These are phyloP conservation scores for Dryadomyces quercus-mongolicae DNA, from an alignment of 2,329 filamentous ascomycete species.

Conservation along the genomic window DNA sequence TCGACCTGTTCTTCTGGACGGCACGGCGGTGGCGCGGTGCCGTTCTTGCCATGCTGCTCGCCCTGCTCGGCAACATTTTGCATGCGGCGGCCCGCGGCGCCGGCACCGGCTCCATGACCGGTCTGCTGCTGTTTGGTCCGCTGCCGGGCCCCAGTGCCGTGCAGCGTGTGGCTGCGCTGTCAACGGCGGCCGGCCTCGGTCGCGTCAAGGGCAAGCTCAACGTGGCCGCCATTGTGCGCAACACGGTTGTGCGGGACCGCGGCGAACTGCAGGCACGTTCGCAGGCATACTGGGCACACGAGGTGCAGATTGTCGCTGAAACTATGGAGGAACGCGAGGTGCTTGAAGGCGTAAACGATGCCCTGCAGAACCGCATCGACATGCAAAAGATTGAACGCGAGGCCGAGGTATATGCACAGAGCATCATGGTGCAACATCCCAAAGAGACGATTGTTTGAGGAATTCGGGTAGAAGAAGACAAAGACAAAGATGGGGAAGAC, in stretches of 20 bases:
- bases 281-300: slow-evolving; percentile 69
- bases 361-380: slow-evolving; percentile 51
- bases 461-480: too few relatives aligned
- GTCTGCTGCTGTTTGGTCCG: slow-evolving; percentile 24
- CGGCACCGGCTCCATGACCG: slow-evolving; percentile 4
- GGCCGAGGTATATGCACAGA: slow-evolving; percentile 48
- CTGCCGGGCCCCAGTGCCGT: slow-evolving; percentile 47
- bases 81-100: slow-evolving; percentile 66
- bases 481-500: neutral
- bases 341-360: slow-evolving; percentile 56
- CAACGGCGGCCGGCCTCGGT: slow-evolving; percentile 37
- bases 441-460: slow-evolving; percentile 9
- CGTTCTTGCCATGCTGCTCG: slow-evolving; percentile 53
- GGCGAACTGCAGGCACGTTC: slow-evolving; percentile 52
- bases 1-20: slow-evolving; percentile 63
- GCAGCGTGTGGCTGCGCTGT: slow-evolving; percentile 52
- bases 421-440: slow-evolving; percentile 23
- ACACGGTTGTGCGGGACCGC: slow-evolving; percentile 65
- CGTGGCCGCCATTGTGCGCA: slow-evolving; percentile 64
- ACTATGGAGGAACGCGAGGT: slow-evolving; percentile 73
- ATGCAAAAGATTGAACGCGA: slow-evolving; percentile 48
- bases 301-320: slow-evolving; percentile 58
- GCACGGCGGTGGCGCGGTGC: slow-evolving; percentile 51
- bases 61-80: slow-evolving; percentile 48
- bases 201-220: slow-evolving; percentile 53